phyloP scores from a whole-genome alignment of 2,329 filamentous ascomycete genomes.

The Calonectria multiphialidica region DNA sequence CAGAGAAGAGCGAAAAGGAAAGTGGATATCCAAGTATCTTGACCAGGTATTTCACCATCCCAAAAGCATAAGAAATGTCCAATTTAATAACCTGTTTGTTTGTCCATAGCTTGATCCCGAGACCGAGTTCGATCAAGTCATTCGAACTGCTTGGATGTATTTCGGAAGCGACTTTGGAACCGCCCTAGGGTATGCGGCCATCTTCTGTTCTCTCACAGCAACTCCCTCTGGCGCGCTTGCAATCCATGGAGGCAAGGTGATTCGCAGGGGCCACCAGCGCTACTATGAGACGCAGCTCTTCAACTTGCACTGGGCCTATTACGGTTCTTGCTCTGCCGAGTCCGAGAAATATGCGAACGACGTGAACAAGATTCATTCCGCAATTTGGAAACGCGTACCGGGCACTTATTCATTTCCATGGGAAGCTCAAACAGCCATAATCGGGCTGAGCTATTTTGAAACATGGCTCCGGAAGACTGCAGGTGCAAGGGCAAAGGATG shows the following conservation, averaged over 20 bases:
- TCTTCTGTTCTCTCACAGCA: not conserved
- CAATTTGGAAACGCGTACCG: not conserved
- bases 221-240: not conserved
- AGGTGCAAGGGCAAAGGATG: not conserved
- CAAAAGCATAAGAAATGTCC: too few relatives aligned
- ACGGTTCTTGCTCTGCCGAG: not conserved
- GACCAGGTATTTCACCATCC: not conserved
- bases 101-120: not conserved
- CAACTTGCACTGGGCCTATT: not conserved
- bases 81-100: not conserved
- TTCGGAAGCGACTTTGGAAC: not conserved
- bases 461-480: not conserved
- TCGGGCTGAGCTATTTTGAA: not conserved
- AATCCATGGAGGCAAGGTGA: not conserved
- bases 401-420: not conserved
- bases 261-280: not conserved
- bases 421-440: not conserved
- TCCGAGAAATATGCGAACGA: not conserved
- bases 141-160: not conserved
- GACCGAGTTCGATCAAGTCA: not conserved
- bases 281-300: not conserved
- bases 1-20: not conserved
- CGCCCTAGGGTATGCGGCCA: not conserved
- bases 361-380: not conserved
- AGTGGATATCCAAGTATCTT: slow-evolving; percentile 3